Conservation (phyloP, 2,329 filamentous ascomycete species). For the Chrysoporthe puriensis region DNA sequence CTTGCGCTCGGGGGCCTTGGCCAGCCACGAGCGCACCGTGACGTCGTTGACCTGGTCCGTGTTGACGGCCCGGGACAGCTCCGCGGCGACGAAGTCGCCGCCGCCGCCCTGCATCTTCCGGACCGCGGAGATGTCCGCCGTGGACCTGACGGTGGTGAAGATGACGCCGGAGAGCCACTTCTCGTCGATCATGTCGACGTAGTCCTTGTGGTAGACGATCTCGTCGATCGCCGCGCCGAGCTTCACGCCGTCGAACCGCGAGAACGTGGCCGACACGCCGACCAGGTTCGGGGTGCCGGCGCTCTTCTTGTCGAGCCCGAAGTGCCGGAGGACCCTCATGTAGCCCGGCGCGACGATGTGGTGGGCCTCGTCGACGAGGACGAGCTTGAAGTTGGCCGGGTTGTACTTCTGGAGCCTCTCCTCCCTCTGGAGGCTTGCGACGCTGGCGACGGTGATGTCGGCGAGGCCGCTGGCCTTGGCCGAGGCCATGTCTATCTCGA, state of each 20-base stretch:
- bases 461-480: conserved; percentile 76
- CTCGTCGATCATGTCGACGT: conserved; percentile 73
- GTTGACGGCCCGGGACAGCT: conserved; percentile 84
- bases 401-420: conserved; percentile 83
- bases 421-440: conserved; percentile 80
- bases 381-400: conserved; percentile 77
- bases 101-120: conserved; percentile 64
- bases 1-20: conserved; percentile 71
- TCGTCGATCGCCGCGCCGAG: conserved; percentile 88
- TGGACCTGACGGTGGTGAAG: conserved; percentile 89
- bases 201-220: conserved; percentile 90
- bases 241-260: conserved; percentile 79
- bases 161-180: conserved; percentile 92
- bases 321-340: conserved; percentile 74
- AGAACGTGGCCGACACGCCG: conserved; percentile 80
- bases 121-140: conserved; percentile 77
- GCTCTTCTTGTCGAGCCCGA: conserved; percentile 62
- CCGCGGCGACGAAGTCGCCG: conserved; percentile 79
- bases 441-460: conserved; percentile 91
- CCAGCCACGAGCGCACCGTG: conserved; percentile 83
- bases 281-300: conserved; percentile 68
- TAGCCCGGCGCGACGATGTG: conserved; percentile 90
- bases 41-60: conserved; percentile 80
- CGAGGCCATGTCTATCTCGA: conserved; percentile 92
- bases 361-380: conserved; percentile 95